Conservation (phyloP, 2,329 filamentous ascomycete genomes). For the Knufia petricola region DNA sequence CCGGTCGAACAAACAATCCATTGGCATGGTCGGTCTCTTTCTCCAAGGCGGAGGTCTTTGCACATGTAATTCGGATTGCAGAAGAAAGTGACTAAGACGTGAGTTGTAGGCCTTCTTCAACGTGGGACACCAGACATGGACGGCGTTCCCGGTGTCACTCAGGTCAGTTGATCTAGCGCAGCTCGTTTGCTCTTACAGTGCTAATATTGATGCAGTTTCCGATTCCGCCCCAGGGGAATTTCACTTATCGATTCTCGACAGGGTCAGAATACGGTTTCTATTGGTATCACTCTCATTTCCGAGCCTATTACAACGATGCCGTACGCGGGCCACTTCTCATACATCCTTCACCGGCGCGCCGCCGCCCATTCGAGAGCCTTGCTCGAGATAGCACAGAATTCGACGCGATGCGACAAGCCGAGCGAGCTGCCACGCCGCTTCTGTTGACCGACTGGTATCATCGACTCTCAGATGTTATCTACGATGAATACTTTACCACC, state of each 20-base stretch:
- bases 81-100: constrained; percentile 7
- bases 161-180: constrained; percentile 16
- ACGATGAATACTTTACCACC: constrained; percentile 15
- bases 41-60: background rate
- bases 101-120: constrained; percentile 17
- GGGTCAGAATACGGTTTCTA: constrained; percentile 12
- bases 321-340: constrained; percentile 14
- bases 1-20: constrained; percentile 31
- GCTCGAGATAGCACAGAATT: constrained; percentile 11
- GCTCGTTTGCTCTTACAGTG: background rate
- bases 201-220: constrained; percentile 11
- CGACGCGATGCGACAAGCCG: constrained; percentile 13
- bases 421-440: constrained; percentile 12
- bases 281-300: constrained; percentile 15
- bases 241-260: constrained; percentile 13
- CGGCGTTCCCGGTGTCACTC: constrained; percentile 33
- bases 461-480: constrained; percentile 13
- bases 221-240: constrained; percentile 11
- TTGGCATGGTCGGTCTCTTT: constrained; percentile 29
- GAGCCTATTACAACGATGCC: constrained; percentile 16
- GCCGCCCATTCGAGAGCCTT: constrained; percentile 15
- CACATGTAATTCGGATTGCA: constrained; percentile 1
- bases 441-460: constrained; percentile 18
- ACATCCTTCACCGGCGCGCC: constrained; percentile 12
- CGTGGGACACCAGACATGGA: constrained; percentile 31